These are phyloP conservation scores for Phytopythium helicoides DNA, from an alignment of 352 stramenopile species.

Conservation along the genomic window DNA sequence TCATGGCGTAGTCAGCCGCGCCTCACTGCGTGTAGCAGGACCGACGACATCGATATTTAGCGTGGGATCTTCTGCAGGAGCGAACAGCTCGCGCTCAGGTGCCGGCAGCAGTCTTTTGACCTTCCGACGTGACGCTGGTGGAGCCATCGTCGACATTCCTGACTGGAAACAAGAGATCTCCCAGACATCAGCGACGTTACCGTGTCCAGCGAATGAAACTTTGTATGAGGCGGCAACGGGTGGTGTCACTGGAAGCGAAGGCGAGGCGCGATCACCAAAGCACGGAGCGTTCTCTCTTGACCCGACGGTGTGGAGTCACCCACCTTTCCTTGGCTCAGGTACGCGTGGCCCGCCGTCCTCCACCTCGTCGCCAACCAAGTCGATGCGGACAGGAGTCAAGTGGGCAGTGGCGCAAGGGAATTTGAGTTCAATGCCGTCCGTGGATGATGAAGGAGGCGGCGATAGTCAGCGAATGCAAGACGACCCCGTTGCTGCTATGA, in stretches of 20 bases:
- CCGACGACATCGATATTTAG: conserved; percentile 75
- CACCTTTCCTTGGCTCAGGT: conserved; percentile 44
- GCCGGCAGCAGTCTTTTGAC: conserved; percentile 31
- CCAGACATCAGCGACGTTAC: conserved; percentile 54
- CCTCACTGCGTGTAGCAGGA: conserved; percentile 30
- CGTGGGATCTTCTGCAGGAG: conserved; percentile 43
- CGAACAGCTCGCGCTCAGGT: conserved; percentile 32
- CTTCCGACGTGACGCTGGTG: conserved; percentile 46
- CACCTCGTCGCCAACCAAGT: conserved; percentile 9
- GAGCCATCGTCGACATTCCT: conserved; percentile 44
- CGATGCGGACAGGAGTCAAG: neutral
- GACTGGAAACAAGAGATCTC: conserved; percentile 55
- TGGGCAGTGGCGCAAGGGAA: neutral
- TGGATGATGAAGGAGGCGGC: conserved; percentile 2
- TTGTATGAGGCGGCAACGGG: neutral
- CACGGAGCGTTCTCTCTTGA: conserved; percentile 51
- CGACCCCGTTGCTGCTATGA: conserved; percentile 32
- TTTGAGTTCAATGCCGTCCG: neutral
- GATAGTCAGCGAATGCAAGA: conserved; percentile 12
- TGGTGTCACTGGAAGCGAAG: neutral
- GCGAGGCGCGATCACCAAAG: conserved; percentile 15
- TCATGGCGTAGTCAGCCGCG: conserved; percentile 29
- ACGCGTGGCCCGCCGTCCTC: conserved; percentile 21
- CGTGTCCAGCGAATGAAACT: conserved; percentile 7
- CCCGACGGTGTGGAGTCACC: conserved; percentile 62